A percentile compares a stretch with the other conserved stretches of the same genome.
Evolutionary conservation across 495 filamentous ascomycete species (phyloP).

Genomic region (Collariella sp.): DNA sequence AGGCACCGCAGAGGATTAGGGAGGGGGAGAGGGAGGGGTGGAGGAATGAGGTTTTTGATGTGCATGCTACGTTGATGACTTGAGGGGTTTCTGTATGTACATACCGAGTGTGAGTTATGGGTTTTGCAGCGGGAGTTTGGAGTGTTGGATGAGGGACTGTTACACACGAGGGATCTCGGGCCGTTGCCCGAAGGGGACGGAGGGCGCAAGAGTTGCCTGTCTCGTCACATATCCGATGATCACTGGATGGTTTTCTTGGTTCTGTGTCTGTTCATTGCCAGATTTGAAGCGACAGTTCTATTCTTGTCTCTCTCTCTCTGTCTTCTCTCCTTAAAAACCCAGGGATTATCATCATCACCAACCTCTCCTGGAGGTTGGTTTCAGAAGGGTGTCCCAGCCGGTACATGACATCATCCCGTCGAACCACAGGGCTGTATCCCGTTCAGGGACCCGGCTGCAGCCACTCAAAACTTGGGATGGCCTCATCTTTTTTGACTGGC

Average conservation of each 20-base stretch:
- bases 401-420: background rate
- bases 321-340: no score
- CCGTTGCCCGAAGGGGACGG: no score
- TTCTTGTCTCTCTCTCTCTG: no score
- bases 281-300: no score
- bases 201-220: no score
- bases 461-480: background rate
- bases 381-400: background rate
- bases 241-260: no score
- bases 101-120: no score
- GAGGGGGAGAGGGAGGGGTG: slow-evolving; percentile 61
- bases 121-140: background rate
- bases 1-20: slow-evolving; percentile 53
- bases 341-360: no score
- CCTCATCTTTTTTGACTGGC: background rate
- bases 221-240: no score
- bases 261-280: no score
- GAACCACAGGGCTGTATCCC: background rate
- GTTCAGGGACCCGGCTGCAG: background rate
- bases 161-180: no score
- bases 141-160: background rate
- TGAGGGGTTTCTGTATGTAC: background rate
- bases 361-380: background rate
- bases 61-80: slow-evolving; percentile 32
- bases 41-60: slow-evolving; percentile 82